Evolutionary conservation across 345 rosid species (phyloP).

Genomic region (Aquilaria malaccensis): DNA sequence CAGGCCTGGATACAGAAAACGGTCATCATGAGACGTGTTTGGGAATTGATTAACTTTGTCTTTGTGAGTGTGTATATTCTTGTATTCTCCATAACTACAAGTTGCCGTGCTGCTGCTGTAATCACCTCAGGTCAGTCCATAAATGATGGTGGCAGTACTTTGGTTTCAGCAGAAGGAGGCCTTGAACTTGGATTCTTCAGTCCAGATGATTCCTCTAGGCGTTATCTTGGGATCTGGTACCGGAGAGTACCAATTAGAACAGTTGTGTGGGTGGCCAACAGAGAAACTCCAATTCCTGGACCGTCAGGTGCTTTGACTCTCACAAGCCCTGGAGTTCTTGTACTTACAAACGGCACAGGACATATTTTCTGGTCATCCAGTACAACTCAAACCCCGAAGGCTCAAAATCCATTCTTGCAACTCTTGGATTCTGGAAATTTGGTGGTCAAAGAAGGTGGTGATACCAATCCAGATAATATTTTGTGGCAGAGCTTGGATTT

Average conservation of each 20-base stretch:
- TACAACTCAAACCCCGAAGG: neutral
- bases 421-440: constrained; percentile 39
- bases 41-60: too few species aligned
- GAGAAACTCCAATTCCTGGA: constrained; percentile 25
- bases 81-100: neutral
- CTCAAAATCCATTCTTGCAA: constrained; percentile 23
- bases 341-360: constrained; percentile 8
- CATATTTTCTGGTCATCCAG: constrained; percentile 28
- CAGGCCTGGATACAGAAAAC: too few species aligned
- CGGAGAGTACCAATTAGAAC: constrained; percentile 4
- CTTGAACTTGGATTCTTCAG: constrained; percentile 10
- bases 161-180: constrained; percentile 24
- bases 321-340: constrained; percentile 11
- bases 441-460: constrained; percentile 20
- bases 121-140: constrained; percentile 5
- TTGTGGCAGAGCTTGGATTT: constrained; percentile 49
- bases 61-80: neutral
- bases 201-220: neutral
- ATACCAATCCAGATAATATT: neutral
- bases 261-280: constrained; percentile 41
- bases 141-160: constrained; percentile 8
- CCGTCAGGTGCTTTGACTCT: constrained; percentile 23
- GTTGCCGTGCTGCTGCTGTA: neutral
- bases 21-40: too few species aligned
- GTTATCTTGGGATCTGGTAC: constrained; percentile 13